A percentile compares a stretch with the other conserved stretches of the same genome.
These are phyloP conservation scores for Jaenimonas drosophilae DNA, from an alignment of 208 protist genomes.

Conservation along the genomic window DNA sequence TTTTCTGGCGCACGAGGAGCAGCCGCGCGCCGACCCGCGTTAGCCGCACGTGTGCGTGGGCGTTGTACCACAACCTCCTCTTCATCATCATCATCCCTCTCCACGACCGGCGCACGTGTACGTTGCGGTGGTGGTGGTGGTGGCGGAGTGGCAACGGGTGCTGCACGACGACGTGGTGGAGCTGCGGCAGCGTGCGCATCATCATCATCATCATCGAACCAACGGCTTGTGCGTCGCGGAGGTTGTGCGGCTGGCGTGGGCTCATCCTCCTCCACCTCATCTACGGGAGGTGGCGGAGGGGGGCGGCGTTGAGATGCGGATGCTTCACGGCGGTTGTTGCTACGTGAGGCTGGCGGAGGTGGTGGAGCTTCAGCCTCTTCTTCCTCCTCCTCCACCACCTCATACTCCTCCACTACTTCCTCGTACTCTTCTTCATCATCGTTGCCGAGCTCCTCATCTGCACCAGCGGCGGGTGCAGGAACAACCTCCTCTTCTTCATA, in stretches of 20 bases:
- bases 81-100: slow-evolving; percentile 4
- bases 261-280: neutral
- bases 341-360: neutral
- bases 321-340: neutral
- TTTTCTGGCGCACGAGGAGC: neutral
- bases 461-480: neutral
- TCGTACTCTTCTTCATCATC: slow-evolving; percentile 10
- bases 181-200: neutral
- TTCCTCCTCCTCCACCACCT: slow-evolving; percentile 6
- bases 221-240: neutral
- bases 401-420: neutral
- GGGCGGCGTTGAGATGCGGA: neutral
- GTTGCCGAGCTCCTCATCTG: neutral
- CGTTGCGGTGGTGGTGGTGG: neutral
- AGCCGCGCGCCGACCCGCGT: neutral
- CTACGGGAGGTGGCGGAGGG: neutral
- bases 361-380: slow-evolving; percentile 1
- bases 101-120: neutral
- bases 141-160: neutral
- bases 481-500: slow-evolving; percentile 12
- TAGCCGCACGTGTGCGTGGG: neutral
- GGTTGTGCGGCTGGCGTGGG: neutral
- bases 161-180: neutral
- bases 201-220: neutral
- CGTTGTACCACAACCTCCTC: slow-evolving; percentile 3